Evolutionary conservation across 768 basidiomycete species (phyloP).

Genomic region (Mycena epipterygia): DNA sequence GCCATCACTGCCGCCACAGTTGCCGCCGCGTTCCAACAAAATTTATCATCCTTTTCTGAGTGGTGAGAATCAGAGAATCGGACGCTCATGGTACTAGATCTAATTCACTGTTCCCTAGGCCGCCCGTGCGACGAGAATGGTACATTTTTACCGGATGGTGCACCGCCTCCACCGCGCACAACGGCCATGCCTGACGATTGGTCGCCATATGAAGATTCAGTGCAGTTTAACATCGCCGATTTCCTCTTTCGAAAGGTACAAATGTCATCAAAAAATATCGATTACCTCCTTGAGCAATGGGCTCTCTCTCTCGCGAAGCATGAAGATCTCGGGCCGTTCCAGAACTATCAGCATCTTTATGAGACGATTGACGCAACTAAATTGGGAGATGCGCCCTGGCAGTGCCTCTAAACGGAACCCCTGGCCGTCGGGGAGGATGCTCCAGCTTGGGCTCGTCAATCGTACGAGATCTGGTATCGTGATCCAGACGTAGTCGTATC

Average conservation of each 20-base stretch:
- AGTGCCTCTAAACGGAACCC: constrained; percentile 39
- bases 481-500: constrained; percentile 45
- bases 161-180: not conserved
- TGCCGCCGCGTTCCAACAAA: not conserved
- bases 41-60: constrained; percentile 9
- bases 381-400: constrained; percentile 45
- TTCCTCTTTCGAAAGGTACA: constrained; percentile 35
- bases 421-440: constrained; percentile 31
- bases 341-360: constrained; percentile 41
- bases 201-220: constrained; percentile 19
- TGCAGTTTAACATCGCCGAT: constrained; percentile 32
- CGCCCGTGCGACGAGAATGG: constrained; percentile 5
- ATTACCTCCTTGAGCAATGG: constrained; percentile 43
- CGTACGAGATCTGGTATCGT: constrained; percentile 50
- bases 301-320: constrained; percentile 30
- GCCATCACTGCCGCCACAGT: too few relatives aligned
- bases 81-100: not conserved
- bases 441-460: constrained; percentile 48
- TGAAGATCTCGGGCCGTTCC: constrained; percentile 38
- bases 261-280: constrained; percentile 41
- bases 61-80: not conserved
- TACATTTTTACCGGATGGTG: not conserved
- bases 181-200: not conserved
- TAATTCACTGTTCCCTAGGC: not conserved
- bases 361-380: constrained; percentile 43